These are phyloP conservation scores for Meredithiella fracta DNA, from an alignment of 2,329 filamentous ascomycete species.

Conservation along the genomic window DNA sequence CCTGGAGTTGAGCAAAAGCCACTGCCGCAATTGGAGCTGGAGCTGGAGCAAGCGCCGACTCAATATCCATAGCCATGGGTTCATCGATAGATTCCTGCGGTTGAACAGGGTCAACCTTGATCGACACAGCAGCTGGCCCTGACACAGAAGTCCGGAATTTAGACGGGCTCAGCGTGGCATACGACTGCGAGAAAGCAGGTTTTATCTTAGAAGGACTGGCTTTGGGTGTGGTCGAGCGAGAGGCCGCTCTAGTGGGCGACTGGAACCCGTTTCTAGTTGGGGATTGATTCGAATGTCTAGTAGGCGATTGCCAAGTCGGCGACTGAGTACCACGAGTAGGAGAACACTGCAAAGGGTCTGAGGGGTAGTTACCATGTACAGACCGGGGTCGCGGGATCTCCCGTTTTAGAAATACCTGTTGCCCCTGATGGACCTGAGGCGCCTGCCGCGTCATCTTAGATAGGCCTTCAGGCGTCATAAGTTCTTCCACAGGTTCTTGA, in stretches of 20 bases:
- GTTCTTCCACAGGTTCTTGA: constrained; percentile 28
- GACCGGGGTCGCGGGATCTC: constrained; percentile 26
- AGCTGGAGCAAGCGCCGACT: background rate
- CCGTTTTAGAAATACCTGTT: constrained; percentile 36
- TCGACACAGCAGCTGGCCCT: background rate
- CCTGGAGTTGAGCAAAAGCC: background rate
- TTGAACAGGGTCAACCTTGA: constrained; percentile 3
- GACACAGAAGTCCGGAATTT: constrained; percentile 3
- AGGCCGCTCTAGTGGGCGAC: constrained; percentile 7
- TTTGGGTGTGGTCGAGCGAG: constrained; percentile 8
- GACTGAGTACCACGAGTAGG: constrained; percentile 4
- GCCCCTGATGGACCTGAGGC: constrained; percentile 20
- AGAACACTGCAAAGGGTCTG: constrained; percentile 9
- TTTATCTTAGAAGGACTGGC: constrained; percentile 11
- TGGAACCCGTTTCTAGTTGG: constrained; percentile 5
- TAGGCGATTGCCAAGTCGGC: constrained; percentile 7
- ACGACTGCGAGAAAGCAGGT: constrained; percentile 2
- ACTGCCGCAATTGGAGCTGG: background rate
- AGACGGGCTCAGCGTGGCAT: constrained; percentile 1
- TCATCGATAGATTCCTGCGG: background rate
- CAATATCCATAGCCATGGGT: background rate
- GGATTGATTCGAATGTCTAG: constrained; percentile 1
- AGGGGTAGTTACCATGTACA: constrained; percentile 10
- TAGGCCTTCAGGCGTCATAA: constrained; percentile 21
- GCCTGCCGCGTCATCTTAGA: constrained; percentile 27